Conservation (phyloP, 2,329 filamentous ascomycete genomes). For the Pleurostoma richardsiae region DNA sequence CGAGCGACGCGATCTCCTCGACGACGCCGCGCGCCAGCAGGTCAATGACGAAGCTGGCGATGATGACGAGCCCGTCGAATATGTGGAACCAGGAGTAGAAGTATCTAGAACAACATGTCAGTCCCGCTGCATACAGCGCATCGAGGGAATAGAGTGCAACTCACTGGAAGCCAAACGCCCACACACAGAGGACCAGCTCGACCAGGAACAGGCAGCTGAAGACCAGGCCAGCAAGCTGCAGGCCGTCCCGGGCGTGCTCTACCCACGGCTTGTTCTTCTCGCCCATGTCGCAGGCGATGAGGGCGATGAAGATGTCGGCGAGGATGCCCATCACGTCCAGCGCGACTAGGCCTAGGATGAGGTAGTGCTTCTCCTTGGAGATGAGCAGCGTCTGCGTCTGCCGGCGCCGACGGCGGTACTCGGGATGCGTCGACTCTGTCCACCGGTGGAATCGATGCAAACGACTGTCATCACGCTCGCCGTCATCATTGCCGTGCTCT, state of each 20-base stretch:
- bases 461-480: no score
- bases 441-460: no score
- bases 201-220: conserved; percentile 62
- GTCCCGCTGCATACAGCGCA: not conserved
- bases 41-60: conserved; percentile 58
- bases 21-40: conserved; percentile 53
- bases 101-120: conserved; percentile 33
- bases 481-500: not conserved
- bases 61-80: conserved; percentile 60
- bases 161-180: conserved; percentile 57
- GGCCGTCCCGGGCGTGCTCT: conserved; percentile 21
- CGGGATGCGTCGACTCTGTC: no score
- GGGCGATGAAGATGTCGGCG: conserved; percentile 40
- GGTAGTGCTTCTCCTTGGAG: conserved; percentile 35
- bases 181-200: conserved; percentile 54
- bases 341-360: conserved; percentile 35
- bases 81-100: conserved; percentile 55
- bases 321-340: conserved; percentile 40
- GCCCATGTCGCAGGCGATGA: conserved; percentile 42
- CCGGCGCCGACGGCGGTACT: conserved; percentile 2
- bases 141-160: conserved; percentile 1
- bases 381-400: conserved; percentile 4
- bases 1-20: conserved; percentile 61
- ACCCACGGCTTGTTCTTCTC: conserved; percentile 36
- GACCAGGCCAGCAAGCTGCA: conserved; percentile 49